phyloP scores from a whole-genome alignment of 768 basidiomycete genomes.

The Phlegmacium glaucopus region DNA sequence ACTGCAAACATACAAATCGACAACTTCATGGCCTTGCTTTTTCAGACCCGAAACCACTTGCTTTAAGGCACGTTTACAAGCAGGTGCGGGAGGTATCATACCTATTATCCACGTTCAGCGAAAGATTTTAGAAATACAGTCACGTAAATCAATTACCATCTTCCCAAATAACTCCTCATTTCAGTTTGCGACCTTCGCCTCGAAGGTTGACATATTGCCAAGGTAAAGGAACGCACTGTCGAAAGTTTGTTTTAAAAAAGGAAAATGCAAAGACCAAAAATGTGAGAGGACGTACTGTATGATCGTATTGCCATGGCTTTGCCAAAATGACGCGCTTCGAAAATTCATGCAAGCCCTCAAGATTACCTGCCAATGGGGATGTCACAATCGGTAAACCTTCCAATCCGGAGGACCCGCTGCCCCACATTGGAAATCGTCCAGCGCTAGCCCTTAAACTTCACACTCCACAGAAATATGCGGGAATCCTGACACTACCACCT shows the following conservation, averaged over 20 bases:
- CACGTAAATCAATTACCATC: no score
- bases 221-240: constrained; percentile 46
- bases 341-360: constrained; percentile 62
- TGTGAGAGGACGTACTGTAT: constrained; percentile 43
- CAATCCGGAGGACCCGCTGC: constrained; percentile 47
- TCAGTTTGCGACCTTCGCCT: constrained; percentile 47
- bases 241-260: no score
- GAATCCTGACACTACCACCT: no score
- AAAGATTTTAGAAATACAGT: no score
- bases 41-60: no score
- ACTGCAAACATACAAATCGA: constrained; percentile 60
- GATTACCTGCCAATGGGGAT: constrained; percentile 59
- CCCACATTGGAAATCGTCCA: no score
- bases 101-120: no score
- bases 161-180: constrained; percentile 61
- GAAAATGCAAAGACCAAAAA: not conserved
- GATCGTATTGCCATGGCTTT: constrained; percentile 68
- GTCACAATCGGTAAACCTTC: constrained; percentile 53
- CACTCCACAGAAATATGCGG: no score
- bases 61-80: no score
- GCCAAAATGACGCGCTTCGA: constrained; percentile 59
- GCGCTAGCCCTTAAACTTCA: no score
- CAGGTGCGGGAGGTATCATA: no score
- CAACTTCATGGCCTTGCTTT: no score
- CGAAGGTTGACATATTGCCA: constrained; percentile 46